phyloP scores from a whole-genome alignment of 2,329 filamentous ascomycete genomes.

The Bimuria novae-zelandiae region DNA sequence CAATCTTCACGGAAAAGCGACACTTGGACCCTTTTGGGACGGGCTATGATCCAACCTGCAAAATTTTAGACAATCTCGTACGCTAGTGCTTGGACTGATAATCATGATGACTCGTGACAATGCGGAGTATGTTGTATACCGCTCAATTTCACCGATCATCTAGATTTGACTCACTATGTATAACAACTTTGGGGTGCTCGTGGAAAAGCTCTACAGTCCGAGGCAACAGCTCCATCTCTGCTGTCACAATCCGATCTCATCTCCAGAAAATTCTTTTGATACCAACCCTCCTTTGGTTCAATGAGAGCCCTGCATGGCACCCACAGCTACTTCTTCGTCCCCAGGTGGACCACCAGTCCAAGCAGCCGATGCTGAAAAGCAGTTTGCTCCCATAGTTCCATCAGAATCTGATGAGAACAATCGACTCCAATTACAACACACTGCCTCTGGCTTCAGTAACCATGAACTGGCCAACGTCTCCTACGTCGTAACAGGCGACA shows the following conservation, averaged over 20 bases:
- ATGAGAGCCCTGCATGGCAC: conserved; percentile 38
- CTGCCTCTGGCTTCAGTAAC: conserved; percentile 36
- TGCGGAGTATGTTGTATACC: background rate
- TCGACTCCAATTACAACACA: conserved; percentile 36
- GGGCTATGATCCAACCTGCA: conserved; percentile 7
- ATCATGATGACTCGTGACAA: conserved; percentile 7
- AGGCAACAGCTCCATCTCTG: background rate
- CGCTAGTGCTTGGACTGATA: conserved; percentile 22
- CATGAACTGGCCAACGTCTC: conserved; percentile 38
- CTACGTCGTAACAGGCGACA: conserved; percentile 36
- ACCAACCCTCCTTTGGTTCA: conserved; percentile 2
- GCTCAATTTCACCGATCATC: background rate
- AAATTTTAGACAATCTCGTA: conserved; percentile 15
- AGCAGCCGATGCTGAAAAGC: conserved; percentile 28
- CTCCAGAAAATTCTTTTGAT: background rate
- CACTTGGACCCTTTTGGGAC: background rate
- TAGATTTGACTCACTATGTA: background rate
- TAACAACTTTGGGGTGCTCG: background rate
- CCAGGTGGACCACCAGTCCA: conserved; percentile 14
- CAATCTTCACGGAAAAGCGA: conserved; percentile 13
- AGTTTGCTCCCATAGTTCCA: conserved; percentile 38
- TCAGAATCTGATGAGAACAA: conserved; percentile 11
- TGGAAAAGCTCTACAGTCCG: background rate
- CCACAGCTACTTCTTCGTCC: conserved; percentile 22
- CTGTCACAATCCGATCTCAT: too few species aligned